phyloP scores from a whole-genome alignment of 139 green algal species.

The Eudorina sp. region DNA sequence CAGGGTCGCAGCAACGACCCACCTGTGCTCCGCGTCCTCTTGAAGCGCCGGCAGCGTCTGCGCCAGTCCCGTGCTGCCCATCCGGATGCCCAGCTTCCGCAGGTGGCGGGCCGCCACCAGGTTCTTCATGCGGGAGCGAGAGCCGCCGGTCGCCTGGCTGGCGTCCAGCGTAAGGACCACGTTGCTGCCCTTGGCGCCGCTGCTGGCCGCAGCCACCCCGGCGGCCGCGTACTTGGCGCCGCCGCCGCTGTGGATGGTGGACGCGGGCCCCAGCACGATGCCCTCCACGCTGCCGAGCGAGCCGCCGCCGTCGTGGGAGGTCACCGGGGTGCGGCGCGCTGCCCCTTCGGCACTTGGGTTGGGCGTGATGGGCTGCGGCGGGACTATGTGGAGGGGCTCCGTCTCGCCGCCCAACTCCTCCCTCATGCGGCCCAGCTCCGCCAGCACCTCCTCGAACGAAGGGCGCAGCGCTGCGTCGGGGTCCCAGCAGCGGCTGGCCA shows the following conservation, averaged over 20 bases:
- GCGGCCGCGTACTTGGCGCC: background rate
- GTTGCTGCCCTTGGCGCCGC: background rate
- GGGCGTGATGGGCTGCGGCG: background rate
- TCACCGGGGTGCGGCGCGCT: background rate
- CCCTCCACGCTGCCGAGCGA: background rate
- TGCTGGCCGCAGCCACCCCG: background rate
- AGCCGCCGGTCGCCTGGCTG: background rate
- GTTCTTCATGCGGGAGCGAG: background rate
- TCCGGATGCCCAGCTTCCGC: conserved; percentile 7
- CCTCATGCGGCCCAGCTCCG: conserved; percentile 43
- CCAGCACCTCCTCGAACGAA: conserved; percentile 44
- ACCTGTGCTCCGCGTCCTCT: conserved; percentile 27
- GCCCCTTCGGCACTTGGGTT: background rate
- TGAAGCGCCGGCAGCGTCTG: conserved; percentile 28
- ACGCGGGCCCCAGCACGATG: background rate
- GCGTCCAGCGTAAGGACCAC: background rate
- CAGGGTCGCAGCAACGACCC: too few species aligned
- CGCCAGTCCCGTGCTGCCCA: background rate
- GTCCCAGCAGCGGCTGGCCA: conserved; percentile 57
- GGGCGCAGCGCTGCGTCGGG: conserved; percentile 39
- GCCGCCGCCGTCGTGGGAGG: too few species aligned
- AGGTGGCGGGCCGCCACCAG: background rate
- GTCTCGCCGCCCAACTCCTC: conserved; percentile 36
- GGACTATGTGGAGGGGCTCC: conserved; percentile 5
- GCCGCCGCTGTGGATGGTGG: background rate